A percentile compares a stretch with the other conserved stretches of the same genome.
These are phyloP conservation scores for Isatis lusitanica DNA, from an alignment of 441 rosid species.

Conservation along the genomic window DNA sequence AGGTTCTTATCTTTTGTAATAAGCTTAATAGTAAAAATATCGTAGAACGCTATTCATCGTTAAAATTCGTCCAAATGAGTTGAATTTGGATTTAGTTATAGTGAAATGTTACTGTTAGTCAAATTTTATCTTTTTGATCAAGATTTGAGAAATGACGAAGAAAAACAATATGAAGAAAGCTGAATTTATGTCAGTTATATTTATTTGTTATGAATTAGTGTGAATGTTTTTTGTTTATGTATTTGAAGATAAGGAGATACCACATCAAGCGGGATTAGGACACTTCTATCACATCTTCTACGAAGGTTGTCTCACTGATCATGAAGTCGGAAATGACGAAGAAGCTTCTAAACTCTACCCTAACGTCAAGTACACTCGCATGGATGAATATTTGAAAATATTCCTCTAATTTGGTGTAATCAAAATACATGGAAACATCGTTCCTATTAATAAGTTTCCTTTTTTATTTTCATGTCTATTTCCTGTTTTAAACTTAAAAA, in stretches of 20 bases:
- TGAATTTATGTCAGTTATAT: no score
- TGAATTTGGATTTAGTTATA: no score
- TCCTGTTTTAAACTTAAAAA: background rate
- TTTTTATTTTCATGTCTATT: background rate
- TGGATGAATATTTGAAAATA: constrained; percentile 58
- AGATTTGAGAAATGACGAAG: no score
- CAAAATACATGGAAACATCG: background rate
- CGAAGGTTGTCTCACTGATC: constrained; percentile 75
- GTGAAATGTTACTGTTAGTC: no score
- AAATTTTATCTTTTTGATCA: no score
- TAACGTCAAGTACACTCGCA: constrained; percentile 56
- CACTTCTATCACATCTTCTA: constrained; percentile 77
- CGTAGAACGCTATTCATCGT: no score
- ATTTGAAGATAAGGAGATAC: constrained; percentile 18
- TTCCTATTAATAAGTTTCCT: background rate
- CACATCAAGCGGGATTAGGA: constrained; percentile 54
- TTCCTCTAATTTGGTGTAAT: constrained; percentile 20
- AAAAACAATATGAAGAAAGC: no score
- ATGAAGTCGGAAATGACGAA: constrained; percentile 51
- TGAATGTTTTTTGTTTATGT: background rate
- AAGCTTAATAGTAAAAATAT: no score
- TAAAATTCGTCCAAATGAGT: no score
- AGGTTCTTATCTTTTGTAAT: no score
- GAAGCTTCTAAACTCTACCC: constrained; percentile 80
- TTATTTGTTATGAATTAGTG: background rate